Conservation (phyloP, 2,329 filamentous ascomycete genomes). For the Torrubiellomyces zombiae region DNA sequence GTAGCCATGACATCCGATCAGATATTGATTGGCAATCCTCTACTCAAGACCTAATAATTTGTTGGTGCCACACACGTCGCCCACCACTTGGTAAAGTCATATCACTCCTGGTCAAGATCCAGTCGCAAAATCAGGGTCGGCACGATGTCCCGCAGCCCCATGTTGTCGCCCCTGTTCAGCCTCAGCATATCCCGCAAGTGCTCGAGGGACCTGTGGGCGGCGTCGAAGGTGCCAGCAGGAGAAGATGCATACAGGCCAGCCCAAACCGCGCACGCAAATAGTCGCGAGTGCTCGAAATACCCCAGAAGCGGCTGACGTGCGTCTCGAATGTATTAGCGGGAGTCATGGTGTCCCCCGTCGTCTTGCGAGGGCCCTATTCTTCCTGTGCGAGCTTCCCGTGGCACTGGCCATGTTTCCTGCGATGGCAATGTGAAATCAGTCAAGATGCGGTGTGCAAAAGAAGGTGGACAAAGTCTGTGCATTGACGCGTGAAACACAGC, state of each 20-base stretch:
- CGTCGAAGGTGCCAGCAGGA: slow-evolving; percentile 10
- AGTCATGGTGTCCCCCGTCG: slow-evolving; percentile 10
- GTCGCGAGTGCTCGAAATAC: slow-evolving; percentile 19
- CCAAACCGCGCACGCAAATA: slow-evolving; percentile 23
- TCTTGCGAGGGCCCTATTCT: slow-evolving; percentile 19
- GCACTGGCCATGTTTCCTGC: too few relatives aligned
- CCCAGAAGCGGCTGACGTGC: slow-evolving; percentile 24
- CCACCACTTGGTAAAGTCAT: slow-evolving; percentile 24
- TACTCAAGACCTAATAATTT: too few relatives aligned
- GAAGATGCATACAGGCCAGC: slow-evolving; percentile 15
- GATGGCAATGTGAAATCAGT: too few relatives aligned
- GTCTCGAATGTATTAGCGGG: slow-evolving; percentile 20
- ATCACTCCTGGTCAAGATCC: slow-evolving; percentile 30
- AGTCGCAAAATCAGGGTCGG: slow-evolving; percentile 28
- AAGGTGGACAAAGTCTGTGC: too few relatives aligned
- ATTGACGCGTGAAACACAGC: too few relatives aligned
- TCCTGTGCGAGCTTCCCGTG: too few relatives aligned
- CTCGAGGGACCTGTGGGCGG: slow-evolving; percentile 18
- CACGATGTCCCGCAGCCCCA: slow-evolving; percentile 22
- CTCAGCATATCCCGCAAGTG: slow-evolving; percentile 26
- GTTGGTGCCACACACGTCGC: too few relatives aligned
- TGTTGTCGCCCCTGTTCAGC: slow-evolving; percentile 25
- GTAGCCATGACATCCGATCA: too few relatives aligned
- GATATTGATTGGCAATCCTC: too few relatives aligned
- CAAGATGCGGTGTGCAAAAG: too few relatives aligned